Base-by-base conservation (phyloP, 345 rosid species). In the Syzygium jambos region DNA sequence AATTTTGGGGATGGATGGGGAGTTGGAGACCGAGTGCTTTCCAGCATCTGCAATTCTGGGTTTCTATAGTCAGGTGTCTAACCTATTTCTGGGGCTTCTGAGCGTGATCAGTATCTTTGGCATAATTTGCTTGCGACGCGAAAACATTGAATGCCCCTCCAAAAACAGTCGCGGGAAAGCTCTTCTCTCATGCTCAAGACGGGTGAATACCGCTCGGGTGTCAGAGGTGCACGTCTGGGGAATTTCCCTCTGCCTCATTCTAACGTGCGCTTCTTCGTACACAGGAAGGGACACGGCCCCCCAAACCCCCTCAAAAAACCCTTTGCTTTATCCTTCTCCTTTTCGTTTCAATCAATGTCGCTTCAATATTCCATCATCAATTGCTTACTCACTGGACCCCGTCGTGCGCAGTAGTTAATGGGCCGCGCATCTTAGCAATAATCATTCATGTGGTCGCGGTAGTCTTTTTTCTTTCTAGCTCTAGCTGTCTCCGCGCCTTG, bases 191-290 rank as follows among this genome's bases (percentile, higher is more conserved):
- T 52, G 23, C 51, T 49, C 16, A 59, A 59, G 84, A 90, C 84
- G 85, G 88, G 93, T 90, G 89, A 91, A 54, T 52, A 55, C 61
- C 91, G 88, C 89, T 78, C 51, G 22, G 22, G 68, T 88, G 94
- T 91, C 93, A 90, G 93, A 68, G 86, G 90, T 89, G 89, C 92
- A 90, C 94, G 92, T 87, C 92, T 87, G 87, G 23, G 38, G 53
- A 52, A 88, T 87, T 86, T 52, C 16, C 22, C 82, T 38, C 82
- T 65, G 89, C 34, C 87, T 78, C 41, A 29, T 49, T 65, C 92
- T 90, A 90, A 51, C 90, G 85, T 93, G 94, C 92, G 87, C 93
- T 88, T 87, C 22, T 51, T 85, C 85, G 85, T 56, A 27, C 59
- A 14, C 77, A 49, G 46, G 7, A 43, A 43, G 46, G 46, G 46